phyloP scores from a whole-genome alignment of 768 basidiomycete species.

The Termitomyces sp. region DNA sequence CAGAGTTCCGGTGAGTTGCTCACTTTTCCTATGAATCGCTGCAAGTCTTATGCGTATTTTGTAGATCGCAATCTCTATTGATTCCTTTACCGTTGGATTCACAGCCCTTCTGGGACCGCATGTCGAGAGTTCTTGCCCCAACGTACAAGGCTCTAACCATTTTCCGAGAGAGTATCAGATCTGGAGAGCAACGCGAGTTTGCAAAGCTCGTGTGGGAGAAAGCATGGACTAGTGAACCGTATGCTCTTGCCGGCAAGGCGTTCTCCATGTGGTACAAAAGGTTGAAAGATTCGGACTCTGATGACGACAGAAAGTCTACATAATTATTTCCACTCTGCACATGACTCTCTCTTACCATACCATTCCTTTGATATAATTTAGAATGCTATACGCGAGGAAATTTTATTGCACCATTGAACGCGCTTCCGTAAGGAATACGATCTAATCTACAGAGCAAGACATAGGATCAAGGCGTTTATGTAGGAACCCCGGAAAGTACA shows the following conservation, averaged over 20 bases:
- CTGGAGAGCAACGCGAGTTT: conserved; percentile 58
- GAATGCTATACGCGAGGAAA: neutral
- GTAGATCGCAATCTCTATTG: conserved; percentile 50
- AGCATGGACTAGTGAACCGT: conserved; percentile 60
- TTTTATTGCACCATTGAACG: too few relatives aligned
- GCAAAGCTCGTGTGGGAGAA: conserved; percentile 60
- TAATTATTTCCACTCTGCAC: too few relatives aligned
- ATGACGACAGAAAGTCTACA: conserved; percentile 33
- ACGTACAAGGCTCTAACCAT: conserved; percentile 48
- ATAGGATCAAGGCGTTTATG: too few relatives aligned
- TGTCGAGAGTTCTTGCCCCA: conserved; percentile 56
- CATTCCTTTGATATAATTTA: neutral
- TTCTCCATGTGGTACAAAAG: conserved; percentile 37
- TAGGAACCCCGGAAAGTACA: too few relatives aligned
- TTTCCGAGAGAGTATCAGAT: conserved; percentile 47
- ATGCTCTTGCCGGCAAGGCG: conserved; percentile 39
- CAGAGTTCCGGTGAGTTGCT: conserved; percentile 33
- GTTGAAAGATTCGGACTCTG: conserved; percentile 42
- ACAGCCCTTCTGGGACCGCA: conserved; percentile 47
- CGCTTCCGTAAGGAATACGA: too few relatives aligned
- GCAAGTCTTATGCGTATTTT: conserved; percentile 1
- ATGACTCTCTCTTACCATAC: neutral
- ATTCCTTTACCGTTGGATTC: conserved; percentile 56
- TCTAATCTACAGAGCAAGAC: too few relatives aligned
- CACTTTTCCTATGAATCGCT: conserved; percentile 7